A percentile compares a stretch with the other conserved stretches of the same genome.
Conservation (phyloP, 2,329 filamentous ascomycete species). For the Beauveria rudraprayagi region DNA sequence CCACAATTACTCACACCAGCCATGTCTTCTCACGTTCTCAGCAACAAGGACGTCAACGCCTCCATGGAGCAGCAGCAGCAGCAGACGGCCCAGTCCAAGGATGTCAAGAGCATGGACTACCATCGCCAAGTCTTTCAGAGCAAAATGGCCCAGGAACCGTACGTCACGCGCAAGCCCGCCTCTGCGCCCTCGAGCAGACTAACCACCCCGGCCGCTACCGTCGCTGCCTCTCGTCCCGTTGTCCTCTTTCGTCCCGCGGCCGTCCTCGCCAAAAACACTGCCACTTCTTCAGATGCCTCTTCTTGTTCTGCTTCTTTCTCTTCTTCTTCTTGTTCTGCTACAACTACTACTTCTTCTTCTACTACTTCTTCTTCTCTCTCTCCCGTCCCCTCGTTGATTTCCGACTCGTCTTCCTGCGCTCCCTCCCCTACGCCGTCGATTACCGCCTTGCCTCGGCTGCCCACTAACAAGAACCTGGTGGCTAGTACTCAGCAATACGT, state of each 20-base stretch:
- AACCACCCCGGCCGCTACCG: neutral
- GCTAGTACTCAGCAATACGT: conserved; percentile 51
- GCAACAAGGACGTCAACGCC: conserved; percentile 58
- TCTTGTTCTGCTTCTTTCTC: conserved; percentile 2
- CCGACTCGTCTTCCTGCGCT: conserved; percentile 11
- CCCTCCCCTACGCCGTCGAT: conserved; percentile 9
- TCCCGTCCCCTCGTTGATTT: neutral
- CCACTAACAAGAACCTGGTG: conserved; percentile 11
- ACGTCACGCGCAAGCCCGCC: conserved; percentile 24
- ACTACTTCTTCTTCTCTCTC: neutral
- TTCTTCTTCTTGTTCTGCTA: neutral
- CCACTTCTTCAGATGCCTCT: conserved; percentile 8
- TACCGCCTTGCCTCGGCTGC: conserved; percentile 1
- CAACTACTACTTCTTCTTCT: neutral
- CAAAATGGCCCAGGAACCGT: conserved; percentile 63
- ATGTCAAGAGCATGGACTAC: conserved; percentile 64
- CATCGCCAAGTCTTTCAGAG: conserved; percentile 67
- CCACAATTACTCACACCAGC: conserved; percentile 26
- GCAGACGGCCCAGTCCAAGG: conserved; percentile 26
- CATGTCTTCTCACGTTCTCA: conserved; percentile 56
- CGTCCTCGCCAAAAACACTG: neutral
- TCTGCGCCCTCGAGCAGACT: neutral
- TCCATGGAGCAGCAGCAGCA: conserved; percentile 29
- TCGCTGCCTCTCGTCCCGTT: neutral
- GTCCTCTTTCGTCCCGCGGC: neutral